These are phyloP conservation scores for Aspergillus sp. DNA, from an alignment of 2,329 filamentous ascomycete species.

Conservation along the genomic window DNA sequence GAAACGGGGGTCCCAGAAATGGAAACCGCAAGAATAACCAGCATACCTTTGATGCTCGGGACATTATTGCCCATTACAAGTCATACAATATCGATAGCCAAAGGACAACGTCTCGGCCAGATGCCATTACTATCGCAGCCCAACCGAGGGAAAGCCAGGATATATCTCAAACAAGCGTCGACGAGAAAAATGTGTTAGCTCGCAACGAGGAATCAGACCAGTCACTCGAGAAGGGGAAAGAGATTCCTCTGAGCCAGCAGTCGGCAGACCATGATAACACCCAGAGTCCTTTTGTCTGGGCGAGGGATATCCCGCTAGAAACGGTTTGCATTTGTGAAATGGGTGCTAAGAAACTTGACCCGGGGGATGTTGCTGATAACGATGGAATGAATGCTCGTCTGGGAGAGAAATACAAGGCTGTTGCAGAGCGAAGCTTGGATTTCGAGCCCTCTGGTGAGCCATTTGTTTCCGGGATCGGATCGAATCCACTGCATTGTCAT, in stretches of 20 bases:
- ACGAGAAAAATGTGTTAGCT: background rate
- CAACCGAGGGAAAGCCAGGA: no score
- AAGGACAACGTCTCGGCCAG: constrained; percentile 13
- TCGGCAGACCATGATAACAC: background rate
- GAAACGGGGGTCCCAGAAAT: constrained; percentile 4
- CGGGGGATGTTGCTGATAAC: constrained; percentile 21
- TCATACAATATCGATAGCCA: constrained; percentile 29
- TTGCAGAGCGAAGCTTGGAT: constrained; percentile 34
- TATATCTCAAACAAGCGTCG: background rate
- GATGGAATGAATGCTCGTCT: constrained; percentile 41
- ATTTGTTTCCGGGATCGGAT: no score
- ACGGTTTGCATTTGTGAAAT: constrained; percentile 77
- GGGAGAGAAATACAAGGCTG: constrained; percentile 49
- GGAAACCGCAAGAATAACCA: constrained; percentile 12
- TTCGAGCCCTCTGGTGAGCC: constrained; percentile 3
- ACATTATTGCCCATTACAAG: constrained; percentile 25
- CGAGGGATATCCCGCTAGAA: constrained; percentile 62
- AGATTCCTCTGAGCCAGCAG: background rate
- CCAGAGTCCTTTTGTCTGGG: constrained; percentile 58
- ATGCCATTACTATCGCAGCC: background rate
- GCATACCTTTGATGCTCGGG: constrained; percentile 46
- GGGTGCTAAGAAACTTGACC: constrained; percentile 67
- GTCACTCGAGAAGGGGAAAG: constrained; percentile 1
- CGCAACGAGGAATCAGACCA: background rate
- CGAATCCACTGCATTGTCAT: no score